Conservation (phyloP, 495 filamentous ascomycete genomes). For the Neurospora sp. region DNA sequence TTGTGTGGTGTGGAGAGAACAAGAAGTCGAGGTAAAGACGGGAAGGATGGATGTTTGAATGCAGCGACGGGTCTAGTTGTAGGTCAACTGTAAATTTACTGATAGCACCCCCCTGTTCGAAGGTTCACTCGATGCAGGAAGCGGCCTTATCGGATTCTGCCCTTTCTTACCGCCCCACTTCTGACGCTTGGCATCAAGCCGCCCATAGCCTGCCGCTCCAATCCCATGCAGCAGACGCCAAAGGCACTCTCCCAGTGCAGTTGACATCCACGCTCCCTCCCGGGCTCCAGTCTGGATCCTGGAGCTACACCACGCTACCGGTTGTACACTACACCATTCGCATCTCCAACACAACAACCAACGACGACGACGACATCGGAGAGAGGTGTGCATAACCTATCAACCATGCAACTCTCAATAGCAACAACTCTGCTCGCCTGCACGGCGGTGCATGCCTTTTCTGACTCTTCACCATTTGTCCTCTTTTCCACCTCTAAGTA, state of each 20-base stretch:
- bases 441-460: conserved; percentile 58
- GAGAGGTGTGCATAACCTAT: conserved; percentile 6
- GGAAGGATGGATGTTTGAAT: background rate
- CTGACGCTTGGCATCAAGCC: background rate
- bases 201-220: background rate
- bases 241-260: background rate
- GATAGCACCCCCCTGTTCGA: background rate
- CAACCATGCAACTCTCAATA: conserved; percentile 50
- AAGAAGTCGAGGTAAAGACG: background rate
- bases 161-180: background rate
- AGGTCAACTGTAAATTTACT: background rate
- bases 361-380: conserved; percentile 5
- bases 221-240: background rate
- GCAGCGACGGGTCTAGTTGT: background rate
- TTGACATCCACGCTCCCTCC: background rate
- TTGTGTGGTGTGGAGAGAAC: background rate
- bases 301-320: background rate
- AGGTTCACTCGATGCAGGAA: background rate
- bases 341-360: conserved; percentile 7
- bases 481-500: conserved; percentile 73
- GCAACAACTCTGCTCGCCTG: conserved; percentile 52
- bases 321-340: background rate
- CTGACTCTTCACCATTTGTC: conserved; percentile 79
- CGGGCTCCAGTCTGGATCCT: background rate
- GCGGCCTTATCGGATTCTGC: background rate